These are phyloP conservation scores for Podospora pseudopauciseta DNA, from an alignment of 495 filamentous ascomycete genomes.

Conservation along the genomic window DNA sequence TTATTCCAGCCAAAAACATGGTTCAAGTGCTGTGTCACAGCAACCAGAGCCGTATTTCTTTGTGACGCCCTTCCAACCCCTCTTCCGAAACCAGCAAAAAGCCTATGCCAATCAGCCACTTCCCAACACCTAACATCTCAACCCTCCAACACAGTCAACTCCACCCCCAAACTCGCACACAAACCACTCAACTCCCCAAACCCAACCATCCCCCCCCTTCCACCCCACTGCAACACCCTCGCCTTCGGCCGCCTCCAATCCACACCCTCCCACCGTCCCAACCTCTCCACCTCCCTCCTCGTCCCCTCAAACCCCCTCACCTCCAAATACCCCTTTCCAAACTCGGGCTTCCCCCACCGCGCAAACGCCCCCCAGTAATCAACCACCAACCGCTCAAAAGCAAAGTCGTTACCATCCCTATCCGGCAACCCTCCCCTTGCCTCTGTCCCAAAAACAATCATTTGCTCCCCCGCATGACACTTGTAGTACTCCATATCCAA, in stretches of 20 bases:
- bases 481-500: constrained; percentile 41
- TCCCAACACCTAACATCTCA: background rate
- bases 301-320: constrained; percentile 23
- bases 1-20: too few relatives aligned
- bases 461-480: constrained; percentile 50
- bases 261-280: constrained; percentile 27
- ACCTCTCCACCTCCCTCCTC: constrained; percentile 20
- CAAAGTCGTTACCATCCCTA: constrained; percentile 28
- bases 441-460: constrained; percentile 38
- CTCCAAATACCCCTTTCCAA: constrained; percentile 17
- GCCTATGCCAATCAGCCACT: background rate
- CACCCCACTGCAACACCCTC: constrained; percentile 34
- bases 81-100: too few relatives aligned
- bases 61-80: background rate
- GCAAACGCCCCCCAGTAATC: constrained; percentile 32
- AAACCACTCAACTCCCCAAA: constrained; percentile 12
- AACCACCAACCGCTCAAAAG: constrained; percentile 27
- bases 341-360: constrained; percentile 29
- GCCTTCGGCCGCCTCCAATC: constrained; percentile 13
- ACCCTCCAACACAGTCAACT: constrained; percentile 24
- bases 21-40: too few relatives aligned
- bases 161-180: constrained; percentile 24
- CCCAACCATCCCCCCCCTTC: constrained; percentile 22
- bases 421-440: constrained; percentile 23
- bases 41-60: background rate